Percentiles rank a stretch among this genome's conserved stretches.
These are phyloP conservation scores for Penicillium sp. DNA, from an alignment of 2,329 filamentous ascomycete species.

Conservation along the genomic window DNA sequence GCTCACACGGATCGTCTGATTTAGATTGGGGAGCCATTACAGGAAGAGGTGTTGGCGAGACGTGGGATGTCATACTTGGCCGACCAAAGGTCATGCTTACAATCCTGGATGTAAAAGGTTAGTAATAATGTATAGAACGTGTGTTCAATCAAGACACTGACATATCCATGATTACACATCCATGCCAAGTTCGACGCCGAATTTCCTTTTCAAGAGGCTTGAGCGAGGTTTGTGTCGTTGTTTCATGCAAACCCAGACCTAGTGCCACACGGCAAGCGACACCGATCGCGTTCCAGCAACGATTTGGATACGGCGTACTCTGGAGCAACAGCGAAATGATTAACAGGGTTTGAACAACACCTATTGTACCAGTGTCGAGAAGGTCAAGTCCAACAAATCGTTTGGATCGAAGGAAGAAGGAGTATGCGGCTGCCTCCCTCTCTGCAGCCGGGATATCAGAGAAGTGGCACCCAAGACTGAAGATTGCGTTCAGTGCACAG, in stretches of 20 bases:
- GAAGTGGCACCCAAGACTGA: slow-evolving; percentile 49
- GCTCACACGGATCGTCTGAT: slow-evolving; percentile 25
- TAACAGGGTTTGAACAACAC: slow-evolving; percentile 48
- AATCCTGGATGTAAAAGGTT: slow-evolving; percentile 27
- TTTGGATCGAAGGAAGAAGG: slow-evolving; percentile 43
- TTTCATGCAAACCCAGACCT: slow-evolving; percentile 48
- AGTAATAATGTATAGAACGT: not conserved
- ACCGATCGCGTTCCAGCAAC: slow-evolving; percentile 51
- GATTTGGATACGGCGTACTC: slow-evolving; percentile 46
- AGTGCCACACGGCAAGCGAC: slow-evolving; percentile 49
- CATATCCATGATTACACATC: slow-evolving; percentile 47
- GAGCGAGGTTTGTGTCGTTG: slow-evolving; percentile 18
- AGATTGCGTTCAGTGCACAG: slow-evolving; percentile 49
- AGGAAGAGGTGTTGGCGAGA: slow-evolving; percentile 32
- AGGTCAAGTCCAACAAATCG: slow-evolving; percentile 44
- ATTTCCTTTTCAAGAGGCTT: slow-evolving; percentile 44
- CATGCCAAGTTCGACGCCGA: slow-evolving; percentile 45
- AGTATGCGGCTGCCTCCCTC: slow-evolving; percentile 33
- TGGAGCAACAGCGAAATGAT: slow-evolving; percentile 47
- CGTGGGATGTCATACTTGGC: slow-evolving; percentile 40
- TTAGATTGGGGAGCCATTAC: slow-evolving; percentile 19
- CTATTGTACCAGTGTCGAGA: slow-evolving; percentile 44
- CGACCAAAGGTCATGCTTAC: slow-evolving; percentile 47
- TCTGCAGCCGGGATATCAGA: slow-evolving; percentile 38
- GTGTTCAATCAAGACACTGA: slow-evolving; percentile 21